Base-by-base conservation (phyloP, 805 yeast species). In the Candida xyloterini region DNA sequence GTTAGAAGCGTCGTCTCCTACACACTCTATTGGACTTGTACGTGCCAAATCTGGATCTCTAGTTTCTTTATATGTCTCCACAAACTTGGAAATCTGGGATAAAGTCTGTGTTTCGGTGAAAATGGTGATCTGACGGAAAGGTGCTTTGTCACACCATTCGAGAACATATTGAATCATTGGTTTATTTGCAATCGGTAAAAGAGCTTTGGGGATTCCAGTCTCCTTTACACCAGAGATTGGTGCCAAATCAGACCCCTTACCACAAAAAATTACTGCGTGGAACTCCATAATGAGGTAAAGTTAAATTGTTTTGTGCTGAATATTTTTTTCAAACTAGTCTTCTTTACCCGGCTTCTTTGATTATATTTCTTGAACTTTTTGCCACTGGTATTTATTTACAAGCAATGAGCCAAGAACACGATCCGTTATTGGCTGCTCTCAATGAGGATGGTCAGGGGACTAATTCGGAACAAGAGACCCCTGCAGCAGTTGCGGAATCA, bases 131-230 rank as follows among this genome's bases (percentile, higher is more conserved):
- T 75, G 76, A 32, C 75, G 76, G 62, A 90, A 90, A 43, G 81
- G 81, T 2, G 95, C 96, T 56, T 74, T 72, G 55, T 81, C 89
- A 68, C 98, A 90, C 98, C 98, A 93, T 51, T 84, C 90, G 25
- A 93, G 69, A 2, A 84, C 95, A 57, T 87, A 84, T 53, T 81
- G 82, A 30, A 93, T 67, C 88, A 93, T 81, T 10, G 96, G 95
- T 54, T 76, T 76, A 60, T 90, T 90, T 7, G 93, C 98, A 25
- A 93, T 71, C 2, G 98, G 98, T 30, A 95, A 63, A 34, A 90
- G 67, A 0, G 97, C 95, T 66, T 93, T 93, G 7, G 95, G 76
- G 6, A 74, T 59, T 13, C 93, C 90, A 2, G 83, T 69, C 11
- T 77, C 73, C 35, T 81, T 67, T 26, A 69, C 71, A 20, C 73